Conservation (phyloP, 352 stramenopile genomes). For the Globisporangium recalcitrans region DNA sequence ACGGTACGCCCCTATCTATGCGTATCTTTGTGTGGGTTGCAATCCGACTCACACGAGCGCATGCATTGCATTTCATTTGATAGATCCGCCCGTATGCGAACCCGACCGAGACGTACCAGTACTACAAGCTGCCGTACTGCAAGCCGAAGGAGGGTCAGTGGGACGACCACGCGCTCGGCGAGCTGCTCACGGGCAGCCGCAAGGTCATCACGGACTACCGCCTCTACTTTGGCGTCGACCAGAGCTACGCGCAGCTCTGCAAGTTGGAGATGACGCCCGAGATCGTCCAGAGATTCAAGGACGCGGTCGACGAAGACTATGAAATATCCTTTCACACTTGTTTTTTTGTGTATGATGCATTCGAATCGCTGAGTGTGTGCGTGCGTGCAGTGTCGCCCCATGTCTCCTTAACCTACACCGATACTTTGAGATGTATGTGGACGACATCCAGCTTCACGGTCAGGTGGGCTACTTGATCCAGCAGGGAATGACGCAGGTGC, state of each 20-base stretch:
- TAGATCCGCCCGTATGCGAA: conserved; percentile 95
- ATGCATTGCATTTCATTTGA: not conserved
- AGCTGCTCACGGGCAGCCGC: conserved; percentile 94
- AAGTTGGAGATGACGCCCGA: conserved; percentile 70
- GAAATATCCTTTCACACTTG: conserved; percentile 52
- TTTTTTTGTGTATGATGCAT: not conserved
- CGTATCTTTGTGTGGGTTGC: not conserved
- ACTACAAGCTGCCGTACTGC: conserved; percentile 98
- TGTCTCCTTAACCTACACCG: conserved; percentile 8
- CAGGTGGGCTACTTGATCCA: conserved; percentile 91
- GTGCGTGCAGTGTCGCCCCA: not conserved
- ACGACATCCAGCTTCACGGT: conserved; percentile 95
- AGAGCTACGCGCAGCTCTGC: conserved; percentile 88
- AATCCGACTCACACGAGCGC: not conserved
- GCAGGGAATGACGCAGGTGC: conserved; percentile 57
- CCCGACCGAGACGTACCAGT: conserved; percentile 97
- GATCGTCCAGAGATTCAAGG: conserved; percentile 88
- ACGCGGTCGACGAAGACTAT: conserved; percentile 97
- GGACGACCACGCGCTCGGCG: conserved; percentile 90
- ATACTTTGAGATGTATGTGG: conserved; percentile 97
- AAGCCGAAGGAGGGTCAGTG: conserved; percentile 75
- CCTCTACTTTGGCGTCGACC: conserved; percentile 77
- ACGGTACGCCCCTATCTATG: conserved; percentile 30
- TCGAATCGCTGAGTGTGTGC: conserved; percentile 20
- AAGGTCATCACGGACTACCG: conserved; percentile 87